Conservation (phyloP, 768 basidiomycete species). For the Termitomyces sp. region DNA sequence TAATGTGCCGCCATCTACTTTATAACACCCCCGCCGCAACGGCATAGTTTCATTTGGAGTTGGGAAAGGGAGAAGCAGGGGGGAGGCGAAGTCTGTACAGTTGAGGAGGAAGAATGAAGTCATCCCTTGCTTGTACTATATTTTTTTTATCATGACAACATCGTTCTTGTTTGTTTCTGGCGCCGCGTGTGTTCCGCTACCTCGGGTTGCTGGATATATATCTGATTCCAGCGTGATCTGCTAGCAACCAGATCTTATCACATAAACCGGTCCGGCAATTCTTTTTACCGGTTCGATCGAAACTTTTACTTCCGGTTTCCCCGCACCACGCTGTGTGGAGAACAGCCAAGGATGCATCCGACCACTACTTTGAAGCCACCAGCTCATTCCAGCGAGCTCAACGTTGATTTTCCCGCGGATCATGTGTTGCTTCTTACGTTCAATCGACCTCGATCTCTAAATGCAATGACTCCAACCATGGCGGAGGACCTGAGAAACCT, state of each 20-base stretch:
- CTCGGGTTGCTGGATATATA: conserved; percentile 18
- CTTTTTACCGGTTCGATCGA: conserved; percentile 4
- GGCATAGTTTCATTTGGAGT: conserved; percentile 15
- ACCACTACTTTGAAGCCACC: conserved; percentile 18
- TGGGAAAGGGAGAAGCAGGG: conserved; percentile 4
- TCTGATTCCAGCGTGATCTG: no score
- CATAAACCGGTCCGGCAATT: neutral
- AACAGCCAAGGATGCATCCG: no score
- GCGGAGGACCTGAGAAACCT: conserved; percentile 42
- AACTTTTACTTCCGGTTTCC: neutral
- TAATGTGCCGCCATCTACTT: conserved; percentile 11
- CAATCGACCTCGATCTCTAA: conserved; percentile 67
- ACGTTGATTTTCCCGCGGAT: conserved; percentile 30
- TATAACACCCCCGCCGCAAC: conserved; percentile 10
- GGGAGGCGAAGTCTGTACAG: no score
- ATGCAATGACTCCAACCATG: conserved; percentile 68
- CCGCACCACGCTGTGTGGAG: conserved; percentile 6
- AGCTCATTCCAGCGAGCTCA: conserved; percentile 30
- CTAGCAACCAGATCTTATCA: no score
- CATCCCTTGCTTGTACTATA: conserved; percentile 23
- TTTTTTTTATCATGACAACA: conserved; percentile 19
- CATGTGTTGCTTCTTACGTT: conserved; percentile 36
- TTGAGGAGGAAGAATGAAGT: conserved; percentile 30
- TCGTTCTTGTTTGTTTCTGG: conserved; percentile 15
- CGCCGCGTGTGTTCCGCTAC: conserved; percentile 10